phyloP scores from a whole-genome alignment of 140 eudicot species.

The Anethum foeniculum region DNA sequence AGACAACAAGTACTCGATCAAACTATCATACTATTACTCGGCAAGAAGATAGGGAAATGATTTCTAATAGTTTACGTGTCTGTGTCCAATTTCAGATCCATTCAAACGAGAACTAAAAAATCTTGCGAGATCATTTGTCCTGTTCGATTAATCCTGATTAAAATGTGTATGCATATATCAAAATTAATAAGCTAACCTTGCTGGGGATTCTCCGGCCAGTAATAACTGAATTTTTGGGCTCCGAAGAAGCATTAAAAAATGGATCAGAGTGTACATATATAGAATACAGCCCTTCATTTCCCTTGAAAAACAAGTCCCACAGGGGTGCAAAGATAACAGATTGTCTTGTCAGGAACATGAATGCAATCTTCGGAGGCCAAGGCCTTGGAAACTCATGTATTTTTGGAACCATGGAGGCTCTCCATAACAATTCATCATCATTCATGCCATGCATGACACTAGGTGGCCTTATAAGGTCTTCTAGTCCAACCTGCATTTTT shows the following conservation, averaged over 20 bases:
- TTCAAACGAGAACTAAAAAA: neutral
- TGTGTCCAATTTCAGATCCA: neutral
- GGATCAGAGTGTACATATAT: slow-evolving; percentile 43
- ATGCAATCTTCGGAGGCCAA: slow-evolving; percentile 41
- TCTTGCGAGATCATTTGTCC: too few species aligned
- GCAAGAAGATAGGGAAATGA: neutral
- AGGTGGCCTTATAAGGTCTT: slow-evolving; percentile 18
- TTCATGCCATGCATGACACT: slow-evolving; percentile 28
- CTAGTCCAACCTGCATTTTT: slow-evolving; percentile 4
- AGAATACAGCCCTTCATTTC: slow-evolving; percentile 36
- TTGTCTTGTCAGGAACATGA: slow-evolving; percentile 46
- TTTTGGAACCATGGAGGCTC: slow-evolving; percentile 47
- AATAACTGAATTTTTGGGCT: slow-evolving; percentile 30
- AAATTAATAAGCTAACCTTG: slow-evolving; percentile 23
- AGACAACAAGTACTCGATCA: neutral
- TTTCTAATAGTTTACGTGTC: too few species aligned
- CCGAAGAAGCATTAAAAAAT: slow-evolving; percentile 23
- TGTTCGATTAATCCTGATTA: too few species aligned
- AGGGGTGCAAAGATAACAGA: slow-evolving; percentile 37
- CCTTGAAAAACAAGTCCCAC: slow-evolving; percentile 55
- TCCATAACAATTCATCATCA: slow-evolving; percentile 41
- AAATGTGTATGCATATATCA: neutral
- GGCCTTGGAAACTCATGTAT: slow-evolving; percentile 27
- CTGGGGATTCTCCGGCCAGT: slow-evolving; percentile 51
- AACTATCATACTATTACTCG: neutral